Base-by-base conservation (phyloP, 2,329 filamentous ascomycete species). In the Cryoendolithus antarcticus region DNA sequence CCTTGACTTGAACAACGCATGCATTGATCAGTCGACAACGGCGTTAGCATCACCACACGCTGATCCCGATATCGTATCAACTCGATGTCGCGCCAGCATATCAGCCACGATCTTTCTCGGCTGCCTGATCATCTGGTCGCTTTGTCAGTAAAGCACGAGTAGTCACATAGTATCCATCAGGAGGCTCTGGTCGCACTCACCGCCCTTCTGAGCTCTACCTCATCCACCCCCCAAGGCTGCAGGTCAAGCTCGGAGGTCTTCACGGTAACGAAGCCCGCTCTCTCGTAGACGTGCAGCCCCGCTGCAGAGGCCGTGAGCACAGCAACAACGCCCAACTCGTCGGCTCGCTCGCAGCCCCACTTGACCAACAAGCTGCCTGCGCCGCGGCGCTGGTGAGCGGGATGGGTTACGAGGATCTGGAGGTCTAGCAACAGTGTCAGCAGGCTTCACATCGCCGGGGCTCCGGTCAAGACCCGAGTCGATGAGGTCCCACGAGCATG, bases 341-440 rank as follows among this genome's bases (percentile, higher is more conserved):
- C 64, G 12, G 62, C 64, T 30, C 56, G 54, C 6, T 57, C 44
- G 9, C 60, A 33, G 3, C 60, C 63, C 56, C 57, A 60, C 11
- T 58, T 43, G 21, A 66, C 35, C 12, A 67, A 42, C 42, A 65
- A 46, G 7, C 35, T 53, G 3, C 51, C 64, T 4, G 63, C 63
- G 1, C 63, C 64, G 9, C 58, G 56, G 1, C 56, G 46, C 24
- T 61, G 60, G n/a, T 65, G 54, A 2, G 57, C 48, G 1, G 63
- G 63, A 42, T 59, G 54, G 13, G 61, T 65, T 7, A 47, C 43
- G 13, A 60, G 45, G 15, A 56, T 46, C 9, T 38, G 28, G 6
- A 56, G 47, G 19, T 50, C 53, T 53, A 36, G 9, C 3, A 31
- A 4, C 27, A 11, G n/a, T 33, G 21, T 40, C 8, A 40, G 38